phyloP scores from a whole-genome alignment of 768 basidiomycete genomes.

The Daedaleopsis sinensis region DNA sequence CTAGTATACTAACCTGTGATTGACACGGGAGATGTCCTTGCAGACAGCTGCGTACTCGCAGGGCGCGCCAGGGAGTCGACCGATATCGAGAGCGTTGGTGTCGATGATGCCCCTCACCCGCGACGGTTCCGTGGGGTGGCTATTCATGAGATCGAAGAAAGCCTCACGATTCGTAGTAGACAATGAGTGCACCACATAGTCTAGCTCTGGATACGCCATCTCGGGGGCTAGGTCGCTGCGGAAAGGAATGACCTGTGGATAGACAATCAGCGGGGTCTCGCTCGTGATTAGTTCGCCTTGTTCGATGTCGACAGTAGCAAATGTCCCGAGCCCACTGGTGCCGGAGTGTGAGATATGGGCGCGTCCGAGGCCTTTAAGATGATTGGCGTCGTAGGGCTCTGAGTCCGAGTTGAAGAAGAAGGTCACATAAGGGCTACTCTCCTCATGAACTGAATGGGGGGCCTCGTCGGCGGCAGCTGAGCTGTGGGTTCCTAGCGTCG shows the following conservation, averaged over 20 bases:
- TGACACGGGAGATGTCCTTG: constrained; percentile 9
- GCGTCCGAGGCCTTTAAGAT: too few relatives aligned
- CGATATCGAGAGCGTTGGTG: constrained; percentile 10
- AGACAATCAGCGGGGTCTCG: constrained; percentile 9
- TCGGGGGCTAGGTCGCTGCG: background rate
- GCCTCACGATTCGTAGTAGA: background rate
- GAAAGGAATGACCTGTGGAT: constrained; percentile 10
- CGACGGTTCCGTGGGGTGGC: background rate
- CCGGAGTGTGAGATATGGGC: background rate
- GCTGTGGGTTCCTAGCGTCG: too few relatives aligned
- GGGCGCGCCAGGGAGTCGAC: background rate
- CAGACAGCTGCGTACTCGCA: constrained; percentile 6
- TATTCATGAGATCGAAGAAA: constrained; percentile 4
- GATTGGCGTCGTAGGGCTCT: background rate
- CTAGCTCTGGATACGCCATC: constrained; percentile 3
- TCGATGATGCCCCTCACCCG: constrained; percentile 9
- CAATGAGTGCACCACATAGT: background rate
- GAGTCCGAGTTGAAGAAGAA: background rate
- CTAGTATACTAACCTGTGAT: background rate
- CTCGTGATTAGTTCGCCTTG: constrained; percentile 5
- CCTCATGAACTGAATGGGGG: too few relatives aligned
- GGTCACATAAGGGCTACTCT: too few relatives aligned
- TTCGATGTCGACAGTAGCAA: background rate
- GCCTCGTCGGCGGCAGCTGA: too few relatives aligned
- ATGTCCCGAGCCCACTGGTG: background rate